These are phyloP conservation scores for Syzygium grande DNA, from an alignment of 345 rosid genomes.

Conservation along the genomic window DNA sequence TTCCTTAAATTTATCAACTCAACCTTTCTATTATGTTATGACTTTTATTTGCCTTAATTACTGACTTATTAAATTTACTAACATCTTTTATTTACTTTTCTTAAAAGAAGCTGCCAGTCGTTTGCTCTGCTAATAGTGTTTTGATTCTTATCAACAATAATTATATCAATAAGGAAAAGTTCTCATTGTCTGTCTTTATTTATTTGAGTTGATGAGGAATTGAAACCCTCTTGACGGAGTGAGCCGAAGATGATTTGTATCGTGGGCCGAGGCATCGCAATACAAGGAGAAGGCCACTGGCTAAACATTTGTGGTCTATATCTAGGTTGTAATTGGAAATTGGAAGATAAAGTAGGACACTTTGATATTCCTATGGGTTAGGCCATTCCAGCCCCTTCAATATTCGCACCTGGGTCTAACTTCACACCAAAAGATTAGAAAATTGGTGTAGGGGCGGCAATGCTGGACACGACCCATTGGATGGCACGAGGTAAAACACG, in stretches of 20 bases:
- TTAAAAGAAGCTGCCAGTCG: not conserved
- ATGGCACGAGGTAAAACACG: not conserved
- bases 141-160: not conserved
- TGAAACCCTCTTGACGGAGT: not conserved
- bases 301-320: not conserved
- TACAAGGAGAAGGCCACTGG: not conserved
- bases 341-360: not conserved
- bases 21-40: not conserved
- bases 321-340: not conserved
- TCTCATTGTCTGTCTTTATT: not conserved
- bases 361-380: not conserved
- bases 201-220: not conserved
- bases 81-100: not conserved
- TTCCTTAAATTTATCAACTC: not conserved
- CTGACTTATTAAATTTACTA: not conserved
- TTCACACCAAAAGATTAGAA: not conserved
- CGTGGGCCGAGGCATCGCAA: not conserved
- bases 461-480: not conserved
- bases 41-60: not conserved
- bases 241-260: not conserved
- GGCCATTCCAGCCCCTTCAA: not conserved
- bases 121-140: not conserved
- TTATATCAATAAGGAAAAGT: not conserved
- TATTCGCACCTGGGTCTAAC: not conserved
- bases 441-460: not conserved